Conservation (phyloP, 2,329 filamentous ascomycete species). For the Arthrobotrys iridis region DNA sequence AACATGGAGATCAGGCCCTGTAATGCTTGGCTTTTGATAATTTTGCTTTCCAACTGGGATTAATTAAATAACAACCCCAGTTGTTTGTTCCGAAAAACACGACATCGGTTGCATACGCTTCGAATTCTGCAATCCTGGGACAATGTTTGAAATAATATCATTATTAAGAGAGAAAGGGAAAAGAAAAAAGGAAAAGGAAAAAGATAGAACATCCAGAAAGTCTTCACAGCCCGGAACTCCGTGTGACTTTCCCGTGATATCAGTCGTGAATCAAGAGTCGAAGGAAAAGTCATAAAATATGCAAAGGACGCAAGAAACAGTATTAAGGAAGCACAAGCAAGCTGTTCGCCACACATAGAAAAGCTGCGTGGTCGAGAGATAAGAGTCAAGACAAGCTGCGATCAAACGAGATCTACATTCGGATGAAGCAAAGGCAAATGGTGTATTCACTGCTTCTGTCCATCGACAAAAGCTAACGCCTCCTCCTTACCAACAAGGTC, state of each 20-base stretch:
- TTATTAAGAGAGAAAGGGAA: background rate
- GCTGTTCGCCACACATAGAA: background rate
- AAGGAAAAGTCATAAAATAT: slow-evolving; percentile 19
- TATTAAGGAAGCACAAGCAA: background rate
- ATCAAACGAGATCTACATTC: background rate
- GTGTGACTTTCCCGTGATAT: slow-evolving; percentile 55
- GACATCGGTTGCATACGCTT: too few relatives aligned
- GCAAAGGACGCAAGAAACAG: background rate
- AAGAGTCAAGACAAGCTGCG: background rate
- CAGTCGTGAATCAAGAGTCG: slow-evolving; percentile 43
- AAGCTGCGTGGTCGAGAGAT: background rate
- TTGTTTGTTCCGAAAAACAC: background rate
- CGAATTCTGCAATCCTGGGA: too few relatives aligned
- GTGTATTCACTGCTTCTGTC: slow-evolving; percentile 67
- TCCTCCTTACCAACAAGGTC: slow-evolving; percentile 88
- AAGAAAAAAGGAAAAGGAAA: background rate
- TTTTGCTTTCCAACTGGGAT: too few relatives aligned
- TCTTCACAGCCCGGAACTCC: slow-evolving; percentile 53
- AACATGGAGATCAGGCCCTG: background rate
- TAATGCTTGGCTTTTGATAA: too few relatives aligned
- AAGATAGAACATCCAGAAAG: slow-evolving; percentile 30
- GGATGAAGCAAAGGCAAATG: slow-evolving; percentile 55
- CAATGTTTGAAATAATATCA: background rate
- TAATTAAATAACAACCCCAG: background rate
- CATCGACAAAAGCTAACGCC: slow-evolving; percentile 92